Conservation (phyloP, 2,329 filamentous ascomycete genomes). For the Penicillium concentricum region DNA sequence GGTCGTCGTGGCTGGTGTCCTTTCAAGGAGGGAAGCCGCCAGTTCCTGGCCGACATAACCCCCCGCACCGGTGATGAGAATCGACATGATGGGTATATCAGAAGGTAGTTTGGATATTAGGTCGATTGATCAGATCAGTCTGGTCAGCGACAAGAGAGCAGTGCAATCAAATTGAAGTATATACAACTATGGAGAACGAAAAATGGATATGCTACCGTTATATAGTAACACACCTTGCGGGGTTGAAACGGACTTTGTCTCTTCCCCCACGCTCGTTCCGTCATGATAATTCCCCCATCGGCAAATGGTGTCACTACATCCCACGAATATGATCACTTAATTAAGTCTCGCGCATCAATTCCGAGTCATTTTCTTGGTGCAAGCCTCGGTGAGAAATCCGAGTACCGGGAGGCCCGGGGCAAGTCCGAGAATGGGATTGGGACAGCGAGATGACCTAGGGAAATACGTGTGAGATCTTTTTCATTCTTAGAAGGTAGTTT, state of each 20-base stretch:
- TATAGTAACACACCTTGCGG: conserved; percentile 17
- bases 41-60: conserved; percentile 55
- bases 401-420: conserved; percentile 27
- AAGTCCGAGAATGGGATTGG: conserved; percentile 29
- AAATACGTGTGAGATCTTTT: neutral
- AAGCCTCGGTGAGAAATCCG: conserved; percentile 30
- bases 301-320: conserved; percentile 7
- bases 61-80: conserved; percentile 53
- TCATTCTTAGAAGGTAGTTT: neutral
- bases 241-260: conserved; percentile 10
- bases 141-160: neutral
- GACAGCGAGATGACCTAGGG: neutral
- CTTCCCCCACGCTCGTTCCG: conserved; percentile 18
- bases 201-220: neutral
- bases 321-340: neutral
- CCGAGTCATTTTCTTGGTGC: conserved; percentile 19
- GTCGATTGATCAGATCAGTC: neutral
- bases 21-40: conserved; percentile 47
- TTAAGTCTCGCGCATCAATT: conserved; percentile 26
- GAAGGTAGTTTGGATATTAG: neutral
- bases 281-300: neutral
- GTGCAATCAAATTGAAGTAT: neutral
- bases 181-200: neutral
- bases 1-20: conserved; percentile 34
- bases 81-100: conserved; percentile 30